Evolutionary conservation across 2,329 filamentous ascomycete species (phyloP).

Genomic region (Chalara sp.): DNA sequence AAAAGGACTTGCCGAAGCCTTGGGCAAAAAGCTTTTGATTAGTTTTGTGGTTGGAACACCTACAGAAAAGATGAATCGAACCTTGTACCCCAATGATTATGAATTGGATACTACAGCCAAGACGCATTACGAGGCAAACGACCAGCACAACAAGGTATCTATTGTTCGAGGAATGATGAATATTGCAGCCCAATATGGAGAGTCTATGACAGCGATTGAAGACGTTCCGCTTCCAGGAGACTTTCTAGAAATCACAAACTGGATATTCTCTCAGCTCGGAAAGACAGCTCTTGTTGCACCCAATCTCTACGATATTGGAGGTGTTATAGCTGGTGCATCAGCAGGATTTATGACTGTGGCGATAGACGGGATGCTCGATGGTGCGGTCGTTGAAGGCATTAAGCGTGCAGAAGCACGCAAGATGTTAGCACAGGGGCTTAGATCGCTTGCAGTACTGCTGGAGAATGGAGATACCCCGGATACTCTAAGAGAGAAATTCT

Average conservation of each 20-base stretch:
- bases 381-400: slow-evolving; percentile 71
- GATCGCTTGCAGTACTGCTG: slow-evolving; percentile 43
- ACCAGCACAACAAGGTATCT: slow-evolving; percentile 34
- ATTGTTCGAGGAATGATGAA: slow-evolving; percentile 81
- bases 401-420: slow-evolving; percentile 64
- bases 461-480: slow-evolving; percentile 65
- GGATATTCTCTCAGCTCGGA: slow-evolving; percentile 72
- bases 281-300: slow-evolving; percentile 62
- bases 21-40: slow-evolving; percentile 75
- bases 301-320: slow-evolving; percentile 63
- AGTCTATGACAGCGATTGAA: slow-evolving; percentile 73
- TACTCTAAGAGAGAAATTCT: slow-evolving; percentile 66
- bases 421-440: slow-evolving; percentile 74
- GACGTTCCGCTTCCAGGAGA: slow-evolving; percentile 41
- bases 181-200: slow-evolving; percentile 69
- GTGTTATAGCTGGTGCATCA: slow-evolving; percentile 67
- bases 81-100: slow-evolving; percentile 38
- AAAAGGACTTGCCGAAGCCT: slow-evolving; percentile 62
- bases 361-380: slow-evolving; percentile 70
- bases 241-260: slow-evolving; percentile 57
- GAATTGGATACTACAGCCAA: not conserved
- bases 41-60: slow-evolving; percentile 76
- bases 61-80: slow-evolving; percentile 57
- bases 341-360: slow-evolving; percentile 71
- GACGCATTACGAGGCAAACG: slow-evolving; percentile 17